Base-by-base conservation (phyloP, 179 eudicot species). In the Actinidia arguta region DNA sequence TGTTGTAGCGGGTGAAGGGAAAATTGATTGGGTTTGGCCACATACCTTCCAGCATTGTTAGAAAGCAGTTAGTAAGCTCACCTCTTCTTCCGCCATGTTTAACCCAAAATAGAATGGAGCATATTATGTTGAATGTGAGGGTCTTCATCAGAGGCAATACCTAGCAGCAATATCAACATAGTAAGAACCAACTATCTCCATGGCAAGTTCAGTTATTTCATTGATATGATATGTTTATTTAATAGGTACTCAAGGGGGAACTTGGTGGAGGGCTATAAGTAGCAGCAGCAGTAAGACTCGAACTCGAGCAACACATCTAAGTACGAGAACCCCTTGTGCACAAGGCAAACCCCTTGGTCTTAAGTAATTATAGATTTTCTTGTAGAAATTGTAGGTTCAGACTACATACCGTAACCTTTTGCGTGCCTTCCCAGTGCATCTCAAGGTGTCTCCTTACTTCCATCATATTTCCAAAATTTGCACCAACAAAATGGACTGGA, bases 51-150 rank as follows among this genome's bases (percentile, higher is more conserved):
- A 87, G 55, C 86, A 87, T 82, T 17, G 62, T 20, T 25, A 82
- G 80, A 82, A 87, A 84, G 69, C 63, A 72, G 5, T 55, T 16
- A 4, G 79, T 50, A n/a, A 87, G 55, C 18, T 75, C 72, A 14
- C 84, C 90, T 84, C 88, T 85, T 64, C 77, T 12, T 10, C 82
- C 39, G 80, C 88, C 87, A 8, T 67, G 22, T 61, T 87, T 82
- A 16, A 89, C 22, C 11, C 88, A 86, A 58, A 86, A 84, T n/a
- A 89, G 90, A 54, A 87, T 87, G 50, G 90, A 83, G 83, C 90
- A 87, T 25, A 87, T 84, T 56, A 87, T 76, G 90, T 89, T 81
- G 87, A 87, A 89, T 50, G 92, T 86, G 13, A 89, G 86, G 14
- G 68, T 87, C 72, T 87, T 89, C 86, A 87, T 85, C 27, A 87